These are phyloP conservation scores for Trematosphaeria pertusa DNA, from an alignment of 2,329 filamentous ascomycete genomes.

Conservation along the genomic window DNA sequence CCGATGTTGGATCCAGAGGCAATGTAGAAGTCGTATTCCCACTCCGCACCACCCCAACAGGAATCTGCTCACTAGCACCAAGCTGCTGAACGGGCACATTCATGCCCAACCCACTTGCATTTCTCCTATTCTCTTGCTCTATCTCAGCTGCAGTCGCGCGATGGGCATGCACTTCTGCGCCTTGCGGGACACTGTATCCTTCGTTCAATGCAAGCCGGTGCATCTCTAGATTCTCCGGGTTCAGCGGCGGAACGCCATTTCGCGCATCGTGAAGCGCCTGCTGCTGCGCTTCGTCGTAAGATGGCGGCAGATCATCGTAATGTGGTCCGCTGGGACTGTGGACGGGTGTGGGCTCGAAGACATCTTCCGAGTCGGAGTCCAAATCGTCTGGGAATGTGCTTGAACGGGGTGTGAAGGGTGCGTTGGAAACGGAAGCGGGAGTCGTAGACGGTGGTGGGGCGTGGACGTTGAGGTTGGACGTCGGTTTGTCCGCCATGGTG, in stretches of 20 bases:
- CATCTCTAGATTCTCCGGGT: slow-evolving; percentile 35
- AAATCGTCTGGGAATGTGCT: slow-evolving; percentile 34
- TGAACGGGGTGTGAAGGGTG: slow-evolving; percentile 34
- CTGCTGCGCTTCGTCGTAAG: slow-evolving; percentile 45
- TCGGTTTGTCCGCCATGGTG: slow-evolving; percentile 32
- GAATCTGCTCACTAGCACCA: slow-evolving; percentile 25
- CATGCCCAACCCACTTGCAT: slow-evolving; percentile 21
- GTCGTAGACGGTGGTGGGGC: slow-evolving; percentile 21
- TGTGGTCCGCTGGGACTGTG: slow-evolving; percentile 40
- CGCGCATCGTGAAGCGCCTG: slow-evolving; percentile 37
- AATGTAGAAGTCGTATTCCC: slow-evolving; percentile 2
- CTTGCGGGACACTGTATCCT: slow-evolving; percentile 26
- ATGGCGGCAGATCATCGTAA: slow-evolving; percentile 47
- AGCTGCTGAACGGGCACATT: slow-evolving; percentile 37
- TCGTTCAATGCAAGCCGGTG: slow-evolving; percentile 16
- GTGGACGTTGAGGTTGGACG: slow-evolving; percentile 17
- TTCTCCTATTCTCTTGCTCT: slow-evolving; percentile 18
- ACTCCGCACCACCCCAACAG: slow-evolving; percentile 25
- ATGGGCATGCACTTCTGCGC: slow-evolving; percentile 35
- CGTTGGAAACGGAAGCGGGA: slow-evolving; percentile 21
- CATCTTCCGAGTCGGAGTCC: slow-evolving; percentile 37
- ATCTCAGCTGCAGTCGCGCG: slow-evolving; percentile 27
- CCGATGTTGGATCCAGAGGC: slow-evolving; percentile 10
- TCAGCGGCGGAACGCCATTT: slow-evolving; percentile 31
- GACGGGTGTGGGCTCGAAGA: slow-evolving; percentile 33